A percentile compares a stretch with the other conserved stretches of the same genome.
These are phyloP conservation scores for Macrolepiota dolichaula DNA, from an alignment of 768 basidiomycete genomes.

Conservation along the genomic window DNA sequence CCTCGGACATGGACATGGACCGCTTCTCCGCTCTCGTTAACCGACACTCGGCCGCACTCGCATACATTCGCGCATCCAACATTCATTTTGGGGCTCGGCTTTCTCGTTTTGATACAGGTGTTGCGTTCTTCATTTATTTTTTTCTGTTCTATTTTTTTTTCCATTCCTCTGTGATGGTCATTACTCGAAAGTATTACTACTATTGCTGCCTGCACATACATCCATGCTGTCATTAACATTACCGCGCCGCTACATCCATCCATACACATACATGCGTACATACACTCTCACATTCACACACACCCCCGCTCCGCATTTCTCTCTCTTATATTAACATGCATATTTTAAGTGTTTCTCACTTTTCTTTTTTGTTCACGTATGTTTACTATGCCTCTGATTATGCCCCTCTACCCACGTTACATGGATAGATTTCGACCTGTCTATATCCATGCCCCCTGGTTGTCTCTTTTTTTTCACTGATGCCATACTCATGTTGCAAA, in stretches of 20 bases:
- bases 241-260: not conserved
- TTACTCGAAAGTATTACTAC: slow-evolving; percentile 3
- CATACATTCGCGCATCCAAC: not conserved
- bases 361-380: slow-evolving; percentile 7
- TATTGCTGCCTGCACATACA: not conserved
- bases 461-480: not conserved
- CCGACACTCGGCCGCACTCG: not conserved
- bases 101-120: not conserved
- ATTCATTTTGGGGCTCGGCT: not conserved
- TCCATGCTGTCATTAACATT: slow-evolving; percentile 1
- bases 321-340: no score
- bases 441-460: slow-evolving; percentile 15
- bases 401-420: not conserved
- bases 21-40: not conserved
- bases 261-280: not conserved
- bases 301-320: slow-evolving; percentile 7
- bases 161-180: slow-evolving; percentile 16
- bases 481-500: no score
- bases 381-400: slow-evolving; percentile 1
- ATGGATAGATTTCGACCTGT: not conserved
- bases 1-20: slow-evolving; percentile 1
- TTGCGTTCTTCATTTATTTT: slow-evolving; percentile 7
- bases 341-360: not conserved
- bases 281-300: not conserved
- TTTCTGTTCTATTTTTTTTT: slow-evolving; percentile 12